Base-by-base conservation (phyloP, 305 asterid genomes). In the Fraxinus nigra region DNA sequence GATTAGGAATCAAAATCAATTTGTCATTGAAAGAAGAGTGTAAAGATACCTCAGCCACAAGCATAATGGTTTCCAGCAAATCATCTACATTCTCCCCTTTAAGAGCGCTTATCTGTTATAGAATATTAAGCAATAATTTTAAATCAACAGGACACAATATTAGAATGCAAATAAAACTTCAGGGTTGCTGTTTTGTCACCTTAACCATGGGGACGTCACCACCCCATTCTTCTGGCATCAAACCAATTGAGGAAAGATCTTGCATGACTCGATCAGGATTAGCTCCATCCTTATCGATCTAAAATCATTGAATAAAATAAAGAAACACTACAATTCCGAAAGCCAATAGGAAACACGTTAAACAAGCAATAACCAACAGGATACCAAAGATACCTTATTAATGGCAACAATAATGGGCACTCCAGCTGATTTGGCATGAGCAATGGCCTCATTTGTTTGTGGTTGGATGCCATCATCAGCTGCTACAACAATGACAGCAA, bases 141-240 rank as follows among this genome's bases (percentile, higher is more conserved):
- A 83, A 89, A 83, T 69, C 79, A 37, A 24, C n/a, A 59, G 59
- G 78, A 82, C 51, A 43, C 75, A 78, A 69, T 8, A 26, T 10
- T 24, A 24, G 32, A 81, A 38, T 20, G 54, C 30, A 67, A 30
- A 76, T 76, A 40, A 20, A 74, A 80, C n/a, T 72, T 51, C 78
- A 48, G 82, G 81, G 59, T 85, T 86, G 87, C 74, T 43, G 79
- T 40, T 87, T 86, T 79, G 80, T 59, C 84, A 96, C 99, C 99
- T 96, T 92, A 88, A 97, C 96, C 97, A 97, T 93, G 69, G 99
- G 98, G 81, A 75, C 79, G 5, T 97, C 98, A 87, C 99, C 98
- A 81, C 99, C 99, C 99, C 98, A 97, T 76, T 97, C 98, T 91
- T 97, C 99, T 7, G 99, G 98, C 97, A 94, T 94, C 88, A 94